These are phyloP conservation scores for Xerocomus amazonicus DNA, from an alignment of 1,284 basidiomycete genomes.

Conservation along the genomic window DNA sequence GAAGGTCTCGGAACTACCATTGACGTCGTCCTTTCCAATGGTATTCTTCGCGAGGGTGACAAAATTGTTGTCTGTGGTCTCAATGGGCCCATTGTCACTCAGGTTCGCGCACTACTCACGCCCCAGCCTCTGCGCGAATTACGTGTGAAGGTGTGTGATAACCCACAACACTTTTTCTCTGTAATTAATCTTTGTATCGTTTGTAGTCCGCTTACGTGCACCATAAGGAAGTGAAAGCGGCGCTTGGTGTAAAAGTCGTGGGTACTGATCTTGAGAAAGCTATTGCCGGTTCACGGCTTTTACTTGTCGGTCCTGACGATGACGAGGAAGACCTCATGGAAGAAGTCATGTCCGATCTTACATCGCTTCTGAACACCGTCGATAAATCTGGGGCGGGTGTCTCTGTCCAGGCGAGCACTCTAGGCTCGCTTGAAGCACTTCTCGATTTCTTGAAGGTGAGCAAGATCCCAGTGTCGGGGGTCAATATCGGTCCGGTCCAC, in stretches of 20 bases:
- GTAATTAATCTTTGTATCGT: conserved; percentile 1
- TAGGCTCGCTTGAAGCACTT: conserved; percentile 96
- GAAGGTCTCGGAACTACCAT: conserved; percentile 98
- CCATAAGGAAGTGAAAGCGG: conserved; percentile 97
- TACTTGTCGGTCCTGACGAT: conserved; percentile 91
- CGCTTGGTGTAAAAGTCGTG: conserved; percentile 94
- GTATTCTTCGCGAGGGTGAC: conserved; percentile 90
- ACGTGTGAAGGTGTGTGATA: conserved; percentile 80
- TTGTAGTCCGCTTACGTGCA: conserved; percentile 91
- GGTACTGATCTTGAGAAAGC: conserved; percentile 98
- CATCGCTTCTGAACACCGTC: conserved; percentile 85
- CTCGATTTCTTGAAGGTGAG: conserved; percentile 93
- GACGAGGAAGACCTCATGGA: conserved; percentile 95
- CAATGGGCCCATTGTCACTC: conserved; percentile 97
- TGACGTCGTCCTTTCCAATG: conserved; percentile 96
- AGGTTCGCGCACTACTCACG: conserved; percentile 90
- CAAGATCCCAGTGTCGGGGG: conserved; percentile 97
- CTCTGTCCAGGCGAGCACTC: conserved; percentile 96
- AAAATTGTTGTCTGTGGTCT: conserved; percentile 96
- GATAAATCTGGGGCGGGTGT: conserved; percentile 96
- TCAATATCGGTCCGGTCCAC: conserved; percentile 98
- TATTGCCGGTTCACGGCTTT: conserved; percentile 94
- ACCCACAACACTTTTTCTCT: conserved; percentile 2
- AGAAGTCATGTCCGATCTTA: conserved; percentile 96
- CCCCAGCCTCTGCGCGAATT: conserved; percentile 96